These are phyloP conservation scores for Nakaseomyces sp. DNA, from an alignment of 1,139 yeast species.

Conservation along the genomic window DNA sequence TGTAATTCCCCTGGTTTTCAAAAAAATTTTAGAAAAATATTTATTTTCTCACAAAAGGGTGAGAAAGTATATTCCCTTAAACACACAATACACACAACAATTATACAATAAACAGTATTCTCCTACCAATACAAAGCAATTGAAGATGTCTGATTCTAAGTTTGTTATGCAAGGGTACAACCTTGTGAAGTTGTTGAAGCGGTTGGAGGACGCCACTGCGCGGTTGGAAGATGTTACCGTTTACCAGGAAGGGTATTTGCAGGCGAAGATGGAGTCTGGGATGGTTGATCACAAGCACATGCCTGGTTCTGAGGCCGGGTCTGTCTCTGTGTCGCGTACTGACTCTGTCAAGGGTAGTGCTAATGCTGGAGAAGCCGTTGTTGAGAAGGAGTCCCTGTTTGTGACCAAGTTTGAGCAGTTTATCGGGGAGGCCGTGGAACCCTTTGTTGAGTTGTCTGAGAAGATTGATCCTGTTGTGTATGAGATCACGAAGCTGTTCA, in stretches of 20 bases:
- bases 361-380: conserved; percentile 20
- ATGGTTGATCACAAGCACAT: conserved; percentile 1
- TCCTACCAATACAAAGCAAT: too few species aligned
- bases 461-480: conserved; percentile 56
- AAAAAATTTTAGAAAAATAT: too few species aligned
- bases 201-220: conserved; percentile 89
- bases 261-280: conserved; percentile 21
- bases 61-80: too few species aligned
- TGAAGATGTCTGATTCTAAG: conserved; percentile 49
- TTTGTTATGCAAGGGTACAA: conserved; percentile 71
- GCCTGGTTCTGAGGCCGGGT: conserved; percentile 14
- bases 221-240: conserved; percentile 83
- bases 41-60: too few species aligned
- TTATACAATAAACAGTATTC: too few species aligned
- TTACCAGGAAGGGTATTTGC: conserved; percentile 50
- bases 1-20: too few species aligned
- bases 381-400: conserved; percentile 35
- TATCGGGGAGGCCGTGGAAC: conserved; percentile 45
- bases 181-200: conserved; percentile 68
- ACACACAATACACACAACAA: too few species aligned
- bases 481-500: conserved; percentile 49
- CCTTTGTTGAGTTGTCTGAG: conserved; percentile 51
- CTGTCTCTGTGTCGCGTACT: conserved; percentile 15
- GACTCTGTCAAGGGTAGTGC: conserved; percentile 13
- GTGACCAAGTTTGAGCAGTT: conserved; percentile 48